phyloP scores from a whole-genome alignment of 306 rosid species.

The Pyrus betulifolia region DNA sequence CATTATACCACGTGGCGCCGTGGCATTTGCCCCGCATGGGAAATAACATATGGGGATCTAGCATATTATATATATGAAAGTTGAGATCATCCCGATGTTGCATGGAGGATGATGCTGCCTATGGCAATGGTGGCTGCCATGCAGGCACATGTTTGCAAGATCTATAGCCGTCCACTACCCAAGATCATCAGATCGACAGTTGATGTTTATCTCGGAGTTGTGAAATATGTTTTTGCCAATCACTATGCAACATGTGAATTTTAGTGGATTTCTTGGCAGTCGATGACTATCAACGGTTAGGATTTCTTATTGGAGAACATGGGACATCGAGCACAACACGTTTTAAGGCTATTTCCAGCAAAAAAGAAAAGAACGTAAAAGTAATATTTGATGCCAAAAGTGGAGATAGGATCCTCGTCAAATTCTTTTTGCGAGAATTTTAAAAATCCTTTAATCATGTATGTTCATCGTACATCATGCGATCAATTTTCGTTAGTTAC shows the following conservation, averaged over 20 bases:
- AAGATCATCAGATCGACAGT: not conserved
- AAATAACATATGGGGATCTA: not conserved
- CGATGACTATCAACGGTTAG: not conserved
- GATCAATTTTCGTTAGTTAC: fast-evolving
- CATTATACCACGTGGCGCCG: not conserved
- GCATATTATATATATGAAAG: not conserved
- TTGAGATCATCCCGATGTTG: conserved; percentile 4
- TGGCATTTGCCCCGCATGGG: not conserved
- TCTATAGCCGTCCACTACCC: not conserved
- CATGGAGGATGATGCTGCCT: conserved; percentile 4
- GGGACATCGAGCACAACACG: not conserved
- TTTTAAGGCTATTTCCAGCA: not conserved
- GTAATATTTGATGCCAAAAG: no score
- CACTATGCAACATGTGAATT: not conserved
- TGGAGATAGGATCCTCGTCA: no score
- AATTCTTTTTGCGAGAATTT: fast-evolving
- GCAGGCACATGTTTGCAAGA: not conserved
- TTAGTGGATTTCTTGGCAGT: not conserved
- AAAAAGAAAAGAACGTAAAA: no score
- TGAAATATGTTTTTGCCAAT: not conserved
- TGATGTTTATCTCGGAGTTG: not conserved
- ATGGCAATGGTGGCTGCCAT: not conserved
- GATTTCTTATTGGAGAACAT: not conserved
- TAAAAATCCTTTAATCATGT: no score
- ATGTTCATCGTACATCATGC: fast-evolving